Evolutionary conservation across 768 basidiomycete species (phyloP).

Genomic region (Cystoderma amianthinum): DNA sequence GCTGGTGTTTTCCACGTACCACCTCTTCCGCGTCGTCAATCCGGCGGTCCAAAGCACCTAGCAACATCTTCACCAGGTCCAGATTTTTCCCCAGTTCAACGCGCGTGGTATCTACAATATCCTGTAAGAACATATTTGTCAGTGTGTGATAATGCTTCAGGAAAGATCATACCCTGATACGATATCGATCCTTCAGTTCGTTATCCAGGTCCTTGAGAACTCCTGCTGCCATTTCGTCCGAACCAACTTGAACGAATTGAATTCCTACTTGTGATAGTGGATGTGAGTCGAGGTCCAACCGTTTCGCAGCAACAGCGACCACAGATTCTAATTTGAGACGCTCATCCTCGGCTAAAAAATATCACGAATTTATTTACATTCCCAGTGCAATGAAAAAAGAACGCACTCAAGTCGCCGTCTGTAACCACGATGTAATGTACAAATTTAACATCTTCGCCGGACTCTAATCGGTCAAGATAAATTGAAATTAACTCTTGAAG

Average conservation of each 20-base stretch:
- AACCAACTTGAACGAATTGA: slow-evolving; percentile 61
- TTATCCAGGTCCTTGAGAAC: slow-evolving; percentile 47
- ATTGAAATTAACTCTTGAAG: background rate
- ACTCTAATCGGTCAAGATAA: background rate
- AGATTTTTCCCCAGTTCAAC: slow-evolving; percentile 29
- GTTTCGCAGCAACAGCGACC: slow-evolving; percentile 31
- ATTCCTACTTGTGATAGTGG: slow-evolving; percentile 49
- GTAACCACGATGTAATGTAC: slow-evolving; percentile 42
- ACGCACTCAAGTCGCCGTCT: slow-evolving; percentile 45
- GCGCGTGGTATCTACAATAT: slow-evolving; percentile 62
- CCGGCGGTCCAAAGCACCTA: slow-evolving; percentile 55
- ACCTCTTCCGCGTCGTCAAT: slow-evolving; percentile 10
- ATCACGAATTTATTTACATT: background rate
- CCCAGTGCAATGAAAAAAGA: background rate
- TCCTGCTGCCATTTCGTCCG: slow-evolving; percentile 27
- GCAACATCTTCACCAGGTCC: slow-evolving; percentile 50
- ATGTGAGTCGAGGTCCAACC: slow-evolving; percentile 37
- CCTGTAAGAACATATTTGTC: slow-evolving; percentile 20
- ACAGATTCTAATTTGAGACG: slow-evolving; percentile 34
- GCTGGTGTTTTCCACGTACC: too few species aligned
- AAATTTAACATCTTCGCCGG: background rate
- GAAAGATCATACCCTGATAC: slow-evolving; percentile 30
- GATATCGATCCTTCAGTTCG: slow-evolving; percentile 28
- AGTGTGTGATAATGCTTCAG: background rate
- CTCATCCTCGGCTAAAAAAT: slow-evolving; percentile 8